A percentile compares a stretch with the other conserved stretches of the same genome.
Conservation (phyloP, 257 asterid species). For the Handroanthus guayacan region DNA sequence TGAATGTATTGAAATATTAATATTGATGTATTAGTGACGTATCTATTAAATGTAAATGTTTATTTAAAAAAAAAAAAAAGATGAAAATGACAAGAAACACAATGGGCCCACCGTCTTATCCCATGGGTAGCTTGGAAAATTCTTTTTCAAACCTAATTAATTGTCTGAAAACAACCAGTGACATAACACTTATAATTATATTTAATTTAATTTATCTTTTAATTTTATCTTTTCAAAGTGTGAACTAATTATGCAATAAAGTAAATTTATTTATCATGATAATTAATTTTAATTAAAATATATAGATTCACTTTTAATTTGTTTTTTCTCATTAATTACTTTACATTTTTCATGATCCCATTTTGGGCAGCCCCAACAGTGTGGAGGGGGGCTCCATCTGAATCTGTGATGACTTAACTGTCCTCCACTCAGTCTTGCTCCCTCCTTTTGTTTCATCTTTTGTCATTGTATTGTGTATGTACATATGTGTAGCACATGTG, state of each 20-base stretch:
- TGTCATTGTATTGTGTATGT: conserved; percentile 23
- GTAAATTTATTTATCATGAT: too few relatives aligned
- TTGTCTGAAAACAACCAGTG: conserved; percentile 13
- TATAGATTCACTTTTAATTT: too few relatives aligned
- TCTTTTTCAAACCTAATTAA: conserved; percentile 11
- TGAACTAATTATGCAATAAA: too few relatives aligned
- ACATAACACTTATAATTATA: background rate
- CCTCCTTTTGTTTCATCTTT: conserved; percentile 40
- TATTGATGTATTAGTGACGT: background rate
- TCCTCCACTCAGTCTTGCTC: conserved; percentile 38
- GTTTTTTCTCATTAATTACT: too few relatives aligned
- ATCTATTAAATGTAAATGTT: background rate
- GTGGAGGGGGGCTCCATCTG: conserved; percentile 42
- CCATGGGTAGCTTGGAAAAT: conserved; percentile 6
- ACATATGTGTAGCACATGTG: conserved; percentile 36
- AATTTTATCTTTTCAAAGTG: too few relatives aligned
- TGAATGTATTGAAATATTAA: background rate
- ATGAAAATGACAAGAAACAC: conserved; percentile 18
- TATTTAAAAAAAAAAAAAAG: background rate
- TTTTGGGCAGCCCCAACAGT: conserved; percentile 38
- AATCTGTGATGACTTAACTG: background rate
- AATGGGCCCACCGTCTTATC: conserved; percentile 36
- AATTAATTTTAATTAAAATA: too few relatives aligned
- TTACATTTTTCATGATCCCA: background rate
- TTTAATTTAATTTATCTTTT: too few relatives aligned